A percentile compares a stretch with the other conserved stretches of the same genome.
phyloP scores from a whole-genome alignment of 768 basidiomycete species.

The Coprinellus micaceus region DNA sequence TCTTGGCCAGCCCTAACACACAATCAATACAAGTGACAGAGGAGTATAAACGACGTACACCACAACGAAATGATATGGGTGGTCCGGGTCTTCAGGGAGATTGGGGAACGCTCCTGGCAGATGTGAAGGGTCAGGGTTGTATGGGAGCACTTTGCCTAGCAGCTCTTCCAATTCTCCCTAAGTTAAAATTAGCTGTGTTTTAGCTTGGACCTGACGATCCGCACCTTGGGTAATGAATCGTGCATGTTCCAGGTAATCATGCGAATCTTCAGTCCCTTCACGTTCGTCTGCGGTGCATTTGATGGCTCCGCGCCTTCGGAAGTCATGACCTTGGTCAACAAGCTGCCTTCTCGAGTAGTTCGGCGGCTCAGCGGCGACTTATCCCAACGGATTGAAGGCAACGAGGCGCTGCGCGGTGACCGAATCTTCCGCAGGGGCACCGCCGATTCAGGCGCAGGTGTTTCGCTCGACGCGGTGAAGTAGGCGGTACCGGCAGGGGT shows the following conservation, averaged over 20 bases:
- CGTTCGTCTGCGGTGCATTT: background rate
- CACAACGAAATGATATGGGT: conserved; percentile 78
- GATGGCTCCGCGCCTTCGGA: no score
- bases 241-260: conserved; percentile 87
- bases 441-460: background rate
- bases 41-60: conserved; percentile 47
- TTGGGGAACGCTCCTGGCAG: conserved; percentile 37
- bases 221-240: conserved; percentile 72
- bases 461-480: background rate
- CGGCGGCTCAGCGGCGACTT: background rate
- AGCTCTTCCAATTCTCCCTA: conserved; percentile 75
- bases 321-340: no score
- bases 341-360: background rate
- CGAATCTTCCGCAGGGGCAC: background rate
- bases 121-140: conserved; percentile 24
- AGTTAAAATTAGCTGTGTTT: conserved; percentile 6
- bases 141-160: conserved; percentile 55
- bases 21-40: conserved; percentile 5
- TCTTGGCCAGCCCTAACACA: conserved; percentile 57
- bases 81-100: conserved; percentile 47
- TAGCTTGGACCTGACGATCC: background rate
- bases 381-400: conserved; percentile 1
- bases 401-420: background rate
- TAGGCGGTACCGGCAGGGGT: background rate
- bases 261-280: conserved; percentile 50